Evolutionary conservation across 1,284 basidiomycete genomes (phyloP).

Genomic region (Cystobasidium slooffiae): DNA sequence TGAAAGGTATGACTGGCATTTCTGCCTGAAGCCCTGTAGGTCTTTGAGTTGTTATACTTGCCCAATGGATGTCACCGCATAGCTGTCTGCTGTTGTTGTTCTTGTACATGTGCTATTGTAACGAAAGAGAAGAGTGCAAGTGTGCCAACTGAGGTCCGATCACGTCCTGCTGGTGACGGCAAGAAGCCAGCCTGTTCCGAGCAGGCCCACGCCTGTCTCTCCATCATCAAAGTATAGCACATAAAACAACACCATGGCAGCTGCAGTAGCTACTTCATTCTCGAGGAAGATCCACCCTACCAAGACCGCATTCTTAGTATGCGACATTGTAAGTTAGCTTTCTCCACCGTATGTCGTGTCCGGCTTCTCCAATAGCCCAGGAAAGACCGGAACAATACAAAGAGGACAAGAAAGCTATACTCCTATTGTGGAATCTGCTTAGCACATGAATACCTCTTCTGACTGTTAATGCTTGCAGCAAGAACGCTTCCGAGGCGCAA

Average conservation of each 20-base stretch:
- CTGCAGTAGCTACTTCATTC: constrained; percentile 15
- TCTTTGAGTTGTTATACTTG: background rate
- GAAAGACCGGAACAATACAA: no score
- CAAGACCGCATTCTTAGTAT: constrained; percentile 71
- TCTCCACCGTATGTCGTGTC: background rate
- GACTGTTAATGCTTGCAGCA: constrained; percentile 41
- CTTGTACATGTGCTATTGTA: background rate
- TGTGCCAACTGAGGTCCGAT: no score
- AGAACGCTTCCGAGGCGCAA: constrained; percentile 50
- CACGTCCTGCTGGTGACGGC: no score
- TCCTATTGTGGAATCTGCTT: no score
- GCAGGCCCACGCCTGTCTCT: background rate
- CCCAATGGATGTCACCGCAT: constrained; percentile 6
- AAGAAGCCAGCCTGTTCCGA: no score
- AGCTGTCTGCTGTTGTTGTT: background rate
- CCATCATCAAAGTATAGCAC: background rate
- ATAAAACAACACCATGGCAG: constrained; percentile 12
- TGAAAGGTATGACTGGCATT: constrained; percentile 41
- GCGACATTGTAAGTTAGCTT: constrained; percentile 62
- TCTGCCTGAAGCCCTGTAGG: background rate
- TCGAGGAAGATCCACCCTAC: constrained; percentile 46
- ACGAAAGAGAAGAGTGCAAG: background rate
- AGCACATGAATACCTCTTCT: no score
- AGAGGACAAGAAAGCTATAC: no score
- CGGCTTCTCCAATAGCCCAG: no score